Conservation (phyloP, 139 green algal species). For the Tetraselmis chui region DNA sequence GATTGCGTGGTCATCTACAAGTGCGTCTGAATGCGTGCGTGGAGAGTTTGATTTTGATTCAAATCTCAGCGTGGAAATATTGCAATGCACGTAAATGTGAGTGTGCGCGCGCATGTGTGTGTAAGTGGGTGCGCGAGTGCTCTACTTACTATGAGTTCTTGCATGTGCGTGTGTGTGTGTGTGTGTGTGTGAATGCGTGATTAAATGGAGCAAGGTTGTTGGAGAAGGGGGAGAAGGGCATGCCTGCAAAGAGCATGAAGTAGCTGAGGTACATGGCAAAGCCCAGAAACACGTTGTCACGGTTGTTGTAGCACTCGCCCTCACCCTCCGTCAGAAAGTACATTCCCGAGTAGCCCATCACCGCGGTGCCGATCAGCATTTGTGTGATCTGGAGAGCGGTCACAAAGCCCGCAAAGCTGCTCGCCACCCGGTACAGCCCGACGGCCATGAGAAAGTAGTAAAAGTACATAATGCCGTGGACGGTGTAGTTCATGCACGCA, state of each 20-base stretch:
- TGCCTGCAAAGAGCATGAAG: not conserved
- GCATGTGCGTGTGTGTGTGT: too few relatives aligned
- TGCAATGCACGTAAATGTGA: too few relatives aligned
- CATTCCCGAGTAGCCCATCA: not conserved
- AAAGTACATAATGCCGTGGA: constrained; percentile 10
- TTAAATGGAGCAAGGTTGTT: too few relatives aligned
- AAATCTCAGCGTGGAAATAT: too few relatives aligned
- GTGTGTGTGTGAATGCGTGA: too few relatives aligned
- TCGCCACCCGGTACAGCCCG: not conserved
- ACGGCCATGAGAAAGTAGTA: constrained; percentile 6
- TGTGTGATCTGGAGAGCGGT: not conserved
- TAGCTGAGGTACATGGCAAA: not conserved
- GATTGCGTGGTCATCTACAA: too few relatives aligned
- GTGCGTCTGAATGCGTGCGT: too few relatives aligned
- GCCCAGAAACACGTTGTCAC: not conserved
- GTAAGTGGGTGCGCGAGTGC: too few relatives aligned
- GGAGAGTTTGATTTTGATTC: too few relatives aligned
- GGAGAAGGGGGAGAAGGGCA: too few relatives aligned
- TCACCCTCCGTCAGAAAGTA: not conserved
- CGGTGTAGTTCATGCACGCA: constrained; percentile 5
- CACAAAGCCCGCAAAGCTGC: not conserved
- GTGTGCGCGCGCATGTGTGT: too few relatives aligned
- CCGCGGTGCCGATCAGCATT: not conserved
- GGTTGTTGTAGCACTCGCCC: not conserved
- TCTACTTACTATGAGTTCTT: too few relatives aligned